Conservation (phyloP, 805 yeast species). For the Clavispora phyllophila region DNA sequence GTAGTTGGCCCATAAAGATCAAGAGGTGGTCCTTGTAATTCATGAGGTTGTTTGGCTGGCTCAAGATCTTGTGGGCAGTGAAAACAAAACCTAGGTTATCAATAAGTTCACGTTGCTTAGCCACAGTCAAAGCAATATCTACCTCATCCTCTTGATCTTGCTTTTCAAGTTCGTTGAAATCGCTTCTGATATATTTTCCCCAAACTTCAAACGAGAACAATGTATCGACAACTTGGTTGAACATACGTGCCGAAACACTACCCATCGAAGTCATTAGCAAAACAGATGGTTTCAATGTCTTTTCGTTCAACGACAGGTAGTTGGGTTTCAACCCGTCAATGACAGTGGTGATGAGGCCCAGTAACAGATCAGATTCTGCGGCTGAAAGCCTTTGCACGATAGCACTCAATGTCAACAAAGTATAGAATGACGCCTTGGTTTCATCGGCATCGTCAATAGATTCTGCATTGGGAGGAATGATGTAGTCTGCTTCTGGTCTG, state of each 20-base stretch:
- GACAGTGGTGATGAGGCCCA: constrained; percentile 27
- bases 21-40: constrained; percentile 62
- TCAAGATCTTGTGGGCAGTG: constrained; percentile 28
- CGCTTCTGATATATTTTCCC: constrained; percentile 31
- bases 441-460: constrained; percentile 32
- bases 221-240: constrained; percentile 40
- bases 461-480: constrained; percentile 25
- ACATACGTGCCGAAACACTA: constrained; percentile 40
- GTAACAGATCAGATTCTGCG: constrained; percentile 22
- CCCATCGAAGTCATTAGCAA: constrained; percentile 54
- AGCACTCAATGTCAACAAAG: constrained; percentile 26
- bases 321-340: constrained; percentile 47
- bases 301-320: constrained; percentile 45
- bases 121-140: constrained; percentile 38
- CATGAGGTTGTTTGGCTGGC: constrained; percentile 33
- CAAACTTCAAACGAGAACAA: constrained; percentile 37
- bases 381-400: constrained; percentile 32
- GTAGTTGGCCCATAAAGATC: constrained; percentile 60
- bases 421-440: constrained; percentile 29
- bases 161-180: constrained; percentile 6
- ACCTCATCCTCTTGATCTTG: constrained; percentile 12
- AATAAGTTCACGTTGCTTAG: constrained; percentile 56
- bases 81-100: constrained; percentile 59
- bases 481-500: constrained; percentile 18
- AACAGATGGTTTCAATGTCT: constrained; percentile 58